Percentiles rank a stretch among this genome's conserved stretches.
phyloP scores from a whole-genome alignment of 164 flowering plant genomes.

The Berberis vulgaris region DNA sequence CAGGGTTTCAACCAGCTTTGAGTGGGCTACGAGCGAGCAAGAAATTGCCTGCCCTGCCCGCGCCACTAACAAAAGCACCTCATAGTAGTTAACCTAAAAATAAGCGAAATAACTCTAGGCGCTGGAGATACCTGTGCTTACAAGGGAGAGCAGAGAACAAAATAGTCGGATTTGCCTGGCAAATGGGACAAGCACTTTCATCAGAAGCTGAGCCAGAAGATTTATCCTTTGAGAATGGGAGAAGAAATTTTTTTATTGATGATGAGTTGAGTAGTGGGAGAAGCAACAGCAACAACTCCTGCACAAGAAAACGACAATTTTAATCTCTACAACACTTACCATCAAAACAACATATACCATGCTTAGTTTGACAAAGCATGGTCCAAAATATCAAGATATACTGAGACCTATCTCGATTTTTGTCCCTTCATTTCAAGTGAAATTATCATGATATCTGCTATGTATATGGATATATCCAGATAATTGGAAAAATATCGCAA shows the following conservation, averaged over 20 bases:
- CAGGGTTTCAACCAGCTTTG: too few species aligned
- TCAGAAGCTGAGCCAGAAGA: constrained; percentile 49
- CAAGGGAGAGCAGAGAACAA: constrained; percentile 92
- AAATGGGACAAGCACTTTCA: constrained; percentile 69
- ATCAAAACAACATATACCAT: too few species aligned
- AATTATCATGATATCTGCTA: too few species aligned
- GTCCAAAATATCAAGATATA: too few species aligned
- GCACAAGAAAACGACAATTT: constrained; percentile 12
- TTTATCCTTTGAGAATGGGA: constrained; percentile 79
- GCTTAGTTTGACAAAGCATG: too few species aligned
- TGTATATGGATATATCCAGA: too few species aligned
- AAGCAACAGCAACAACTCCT: constrained; percentile 92
- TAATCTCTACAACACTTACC: too few species aligned
- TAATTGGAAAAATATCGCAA: too few species aligned
- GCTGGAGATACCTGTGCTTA: constrained; percentile 68
- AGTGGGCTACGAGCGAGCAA: too few species aligned
- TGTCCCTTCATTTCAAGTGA: too few species aligned
- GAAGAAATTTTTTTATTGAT: constrained; percentile 61
- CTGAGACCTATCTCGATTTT: too few species aligned
- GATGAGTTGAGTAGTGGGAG: constrained; percentile 96
- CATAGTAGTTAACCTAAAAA: background rate
- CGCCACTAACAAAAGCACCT: background rate
- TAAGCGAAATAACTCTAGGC: background rate
- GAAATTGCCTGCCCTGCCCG: too few species aligned
- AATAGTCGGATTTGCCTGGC: constrained; percentile 65